Evolutionary conservation across 2,329 filamentous ascomycete species (phyloP).

Genomic region (Colletotrichum scovillei): DNA sequence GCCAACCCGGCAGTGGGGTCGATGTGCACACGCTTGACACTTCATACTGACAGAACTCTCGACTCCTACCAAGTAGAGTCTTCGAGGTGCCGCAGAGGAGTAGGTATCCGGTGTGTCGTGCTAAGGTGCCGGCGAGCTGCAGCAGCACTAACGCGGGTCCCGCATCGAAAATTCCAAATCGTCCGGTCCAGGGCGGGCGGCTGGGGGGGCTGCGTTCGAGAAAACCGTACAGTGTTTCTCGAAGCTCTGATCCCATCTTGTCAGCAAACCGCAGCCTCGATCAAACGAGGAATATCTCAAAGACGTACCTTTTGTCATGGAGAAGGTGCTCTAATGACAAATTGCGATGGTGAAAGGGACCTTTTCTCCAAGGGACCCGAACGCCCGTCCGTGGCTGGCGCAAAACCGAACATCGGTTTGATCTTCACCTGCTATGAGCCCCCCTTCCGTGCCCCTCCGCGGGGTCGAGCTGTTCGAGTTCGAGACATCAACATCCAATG

Average conservation of each 20-base stretch:
- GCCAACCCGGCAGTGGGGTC: neutral
- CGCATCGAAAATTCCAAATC: slow-evolving; percentile 35
- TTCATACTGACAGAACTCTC: neutral
- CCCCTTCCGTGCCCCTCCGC: slow-evolving; percentile 2
- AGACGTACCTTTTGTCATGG: neutral
- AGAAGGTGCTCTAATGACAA: slow-evolving; percentile 11
- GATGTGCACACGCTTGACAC: neutral
- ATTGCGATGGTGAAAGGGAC: neutral
- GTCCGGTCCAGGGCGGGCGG: slow-evolving; percentile 7
- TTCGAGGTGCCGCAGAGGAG: slow-evolving; percentile 13
- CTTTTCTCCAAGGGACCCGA: neutral
- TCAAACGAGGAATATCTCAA: neutral
- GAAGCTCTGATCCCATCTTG: neutral
- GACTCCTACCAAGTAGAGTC: neutral
- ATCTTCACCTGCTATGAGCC: slow-evolving; percentile 6
- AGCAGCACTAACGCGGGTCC: slow-evolving; percentile 21
- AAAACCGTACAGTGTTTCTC: slow-evolving; percentile 6
- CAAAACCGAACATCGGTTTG: slow-evolving; percentile 14
- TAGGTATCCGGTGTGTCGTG: neutral
- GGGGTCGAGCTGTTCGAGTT: slow-evolving; percentile 23
- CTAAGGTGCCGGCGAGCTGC: slow-evolving; percentile 27
- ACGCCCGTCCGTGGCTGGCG: neutral
- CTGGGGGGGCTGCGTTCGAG: slow-evolving; percentile 9
- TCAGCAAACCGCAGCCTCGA: slow-evolving; percentile 6
- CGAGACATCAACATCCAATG: slow-evolving; percentile 19